Conservation (phyloP, 1,139 yeast species). For the Pichia sp. region DNA sequence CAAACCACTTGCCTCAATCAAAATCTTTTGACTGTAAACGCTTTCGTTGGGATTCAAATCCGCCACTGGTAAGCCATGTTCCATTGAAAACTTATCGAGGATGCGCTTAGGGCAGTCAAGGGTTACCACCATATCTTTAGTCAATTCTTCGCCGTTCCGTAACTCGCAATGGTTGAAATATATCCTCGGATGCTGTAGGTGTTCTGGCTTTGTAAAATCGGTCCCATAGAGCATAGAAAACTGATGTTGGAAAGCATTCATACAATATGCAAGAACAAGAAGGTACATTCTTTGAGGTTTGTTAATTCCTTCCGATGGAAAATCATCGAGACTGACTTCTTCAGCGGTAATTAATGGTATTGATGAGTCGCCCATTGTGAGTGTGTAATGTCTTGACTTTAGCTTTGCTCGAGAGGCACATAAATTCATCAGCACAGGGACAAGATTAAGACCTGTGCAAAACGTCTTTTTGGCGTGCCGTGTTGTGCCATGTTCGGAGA, state of each 20-base stretch:
- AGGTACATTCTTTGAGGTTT: constrained; percentile 8
- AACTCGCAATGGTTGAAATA: constrained; percentile 12
- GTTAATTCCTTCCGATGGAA: neutral
- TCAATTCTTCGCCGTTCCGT: constrained; percentile 4
- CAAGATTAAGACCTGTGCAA: no score
- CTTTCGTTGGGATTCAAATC: constrained; percentile 11
- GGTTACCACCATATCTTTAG: constrained; percentile 8
- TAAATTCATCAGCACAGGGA: neutral
- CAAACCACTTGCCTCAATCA: constrained; percentile 19
- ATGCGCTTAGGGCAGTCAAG: constrained; percentile 12
- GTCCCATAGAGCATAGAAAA: constrained; percentile 17
- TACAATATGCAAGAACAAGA: constrained; percentile 6
- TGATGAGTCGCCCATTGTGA: neutral
- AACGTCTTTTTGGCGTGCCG: neutral
- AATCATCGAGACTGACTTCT: constrained; percentile 1
- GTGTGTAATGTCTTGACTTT: neutral
- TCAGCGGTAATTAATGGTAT: neutral
- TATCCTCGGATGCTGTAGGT: neutral
- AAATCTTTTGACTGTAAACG: constrained; percentile 13
- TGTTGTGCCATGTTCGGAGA: neutral
- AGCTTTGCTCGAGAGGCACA: neutral
- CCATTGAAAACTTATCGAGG: neutral
- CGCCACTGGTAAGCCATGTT: constrained; percentile 14
- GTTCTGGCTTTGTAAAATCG: constrained; percentile 20
- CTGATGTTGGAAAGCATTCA: neutral